Conservation (phyloP, 2,329 filamentous ascomycete species). For the Colletotrichum sansevieriae region DNA sequence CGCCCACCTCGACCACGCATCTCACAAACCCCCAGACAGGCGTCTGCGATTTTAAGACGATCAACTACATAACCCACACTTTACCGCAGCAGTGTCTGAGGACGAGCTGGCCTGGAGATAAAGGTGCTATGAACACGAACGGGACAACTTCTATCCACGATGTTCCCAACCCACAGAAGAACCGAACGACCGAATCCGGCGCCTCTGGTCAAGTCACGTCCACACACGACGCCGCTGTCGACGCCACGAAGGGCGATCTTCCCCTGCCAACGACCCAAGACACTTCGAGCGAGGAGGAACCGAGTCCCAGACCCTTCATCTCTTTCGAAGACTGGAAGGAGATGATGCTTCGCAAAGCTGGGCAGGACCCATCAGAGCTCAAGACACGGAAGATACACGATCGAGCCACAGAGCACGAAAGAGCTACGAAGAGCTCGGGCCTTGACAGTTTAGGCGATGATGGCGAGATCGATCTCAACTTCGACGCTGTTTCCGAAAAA, state of each 20-base stretch:
- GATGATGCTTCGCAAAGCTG: conserved; percentile 87
- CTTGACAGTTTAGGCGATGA: conserved; percentile 88
- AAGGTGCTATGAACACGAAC: neutral
- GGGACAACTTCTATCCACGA: conserved; percentile 31
- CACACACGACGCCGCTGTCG: conserved; percentile 40
- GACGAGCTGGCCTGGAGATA: conserved; percentile 64
- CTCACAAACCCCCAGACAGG: neutral
- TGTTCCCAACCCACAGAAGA: neutral
- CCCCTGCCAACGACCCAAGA: neutral
- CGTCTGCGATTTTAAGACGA: conserved; percentile 70
- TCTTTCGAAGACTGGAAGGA: conserved; percentile 99
- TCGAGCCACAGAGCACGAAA: conserved; percentile 61
- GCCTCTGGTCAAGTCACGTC: conserved; percentile 3
- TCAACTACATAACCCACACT: conserved; percentile 86
- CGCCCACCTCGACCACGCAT: neutral
- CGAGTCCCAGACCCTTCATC: conserved; percentile 74
- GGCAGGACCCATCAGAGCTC: conserved; percentile 73
- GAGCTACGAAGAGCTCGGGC: conserved; percentile 69
- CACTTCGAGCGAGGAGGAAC: conserved; percentile 32
- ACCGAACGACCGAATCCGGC: neutral
- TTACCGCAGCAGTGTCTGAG: conserved; percentile 82
- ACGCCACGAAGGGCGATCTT: neutral
- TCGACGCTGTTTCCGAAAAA: conserved; percentile 62
- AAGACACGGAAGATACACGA: conserved; percentile 71
- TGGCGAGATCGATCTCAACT: conserved; percentile 78